Percentiles rank a stretch among this genome's conserved stretches.
These are phyloP conservation scores for Ophiostoma ips DNA, from an alignment of 2,329 filamentous ascomycete species.

Conservation along the genomic window DNA sequence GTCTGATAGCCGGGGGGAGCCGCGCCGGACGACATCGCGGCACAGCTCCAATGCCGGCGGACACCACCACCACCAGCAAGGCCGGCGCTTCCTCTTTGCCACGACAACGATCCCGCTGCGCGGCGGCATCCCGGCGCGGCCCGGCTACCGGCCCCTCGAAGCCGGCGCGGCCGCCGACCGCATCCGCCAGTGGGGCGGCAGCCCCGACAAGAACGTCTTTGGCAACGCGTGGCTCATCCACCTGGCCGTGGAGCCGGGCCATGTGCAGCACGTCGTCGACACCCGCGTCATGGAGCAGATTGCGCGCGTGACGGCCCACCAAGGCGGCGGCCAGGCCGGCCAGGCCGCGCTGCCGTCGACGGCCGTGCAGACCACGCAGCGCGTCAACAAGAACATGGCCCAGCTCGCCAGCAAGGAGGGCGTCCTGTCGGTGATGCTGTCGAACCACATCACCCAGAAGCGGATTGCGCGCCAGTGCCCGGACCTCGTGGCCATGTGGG, in stretches of 20 bases:
- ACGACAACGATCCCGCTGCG: conserved; percentile 12
- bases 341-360: background rate
- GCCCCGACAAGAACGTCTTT: conserved; percentile 11
- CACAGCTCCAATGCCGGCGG: background rate
- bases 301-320: conserved; percentile 1
- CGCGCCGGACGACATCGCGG: background rate
- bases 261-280: conserved; percentile 8
- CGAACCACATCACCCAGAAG: conserved; percentile 14
- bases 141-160: conserved; percentile 12
- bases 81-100: conserved; percentile 10
- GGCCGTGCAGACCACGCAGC: conserved; percentile 1
- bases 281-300: conserved; percentile 6
- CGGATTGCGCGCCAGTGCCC: conserved; percentile 14
- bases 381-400: conserved; percentile 10
- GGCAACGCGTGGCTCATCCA: conserved; percentile 14
- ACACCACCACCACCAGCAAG: conserved; percentile 4
- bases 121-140: conserved; percentile 7
- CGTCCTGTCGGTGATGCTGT: conserved; percentile 12
- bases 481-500: conserved; percentile 14
- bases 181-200: conserved; percentile 11
- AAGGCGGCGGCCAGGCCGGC: background rate
- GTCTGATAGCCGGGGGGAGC: no score
- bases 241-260: conserved; percentile 10
- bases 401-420: conserved; percentile 3
- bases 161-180: conserved; percentile 6